These are phyloP conservation scores for Silene vulgaris DNA, from an alignment of 179 eudicot species.

Conservation along the genomic window DNA sequence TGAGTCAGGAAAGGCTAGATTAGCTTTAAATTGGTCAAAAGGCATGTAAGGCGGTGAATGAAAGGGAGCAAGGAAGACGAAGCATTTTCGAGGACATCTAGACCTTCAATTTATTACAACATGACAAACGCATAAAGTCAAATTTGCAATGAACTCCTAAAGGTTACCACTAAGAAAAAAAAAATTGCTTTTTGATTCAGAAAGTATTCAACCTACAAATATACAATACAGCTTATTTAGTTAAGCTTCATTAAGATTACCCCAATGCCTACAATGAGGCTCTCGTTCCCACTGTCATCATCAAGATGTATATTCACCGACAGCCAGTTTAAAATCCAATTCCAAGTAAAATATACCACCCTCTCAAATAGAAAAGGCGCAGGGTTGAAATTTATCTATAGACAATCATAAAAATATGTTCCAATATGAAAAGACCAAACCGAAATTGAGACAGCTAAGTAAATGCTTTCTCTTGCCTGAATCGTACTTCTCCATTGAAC, in stretches of 20 bases:
- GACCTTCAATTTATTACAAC: background rate
- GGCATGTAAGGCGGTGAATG: background rate
- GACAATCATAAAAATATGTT: background rate
- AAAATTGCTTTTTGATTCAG: background rate
- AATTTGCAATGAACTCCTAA: background rate
- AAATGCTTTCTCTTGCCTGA: constrained; percentile 49
- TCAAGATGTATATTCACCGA: background rate
- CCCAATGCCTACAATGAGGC: background rate
- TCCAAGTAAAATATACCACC: background rate
- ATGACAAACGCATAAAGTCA: constrained; percentile 3
- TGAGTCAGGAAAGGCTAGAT: constrained; percentile 17
- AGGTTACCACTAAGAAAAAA: constrained; percentile 2
- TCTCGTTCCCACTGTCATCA: background rate
- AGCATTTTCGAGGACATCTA: background rate
- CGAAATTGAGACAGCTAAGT: constrained; percentile 8
- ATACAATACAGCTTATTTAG: no score
- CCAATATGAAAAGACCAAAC: background rate
- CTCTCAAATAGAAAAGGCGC: background rate
- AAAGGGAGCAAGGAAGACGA: constrained; percentile 5
- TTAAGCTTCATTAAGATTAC: background rate
- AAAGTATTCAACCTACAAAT: background rate
- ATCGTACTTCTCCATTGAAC: constrained; percentile 79
- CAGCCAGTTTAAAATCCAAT: background rate
- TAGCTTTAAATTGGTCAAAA: background rate
- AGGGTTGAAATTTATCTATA: background rate